Base-by-base conservation (phyloP, 371 early-diverging fungal species). In the Rhizopus sp. region DNA sequence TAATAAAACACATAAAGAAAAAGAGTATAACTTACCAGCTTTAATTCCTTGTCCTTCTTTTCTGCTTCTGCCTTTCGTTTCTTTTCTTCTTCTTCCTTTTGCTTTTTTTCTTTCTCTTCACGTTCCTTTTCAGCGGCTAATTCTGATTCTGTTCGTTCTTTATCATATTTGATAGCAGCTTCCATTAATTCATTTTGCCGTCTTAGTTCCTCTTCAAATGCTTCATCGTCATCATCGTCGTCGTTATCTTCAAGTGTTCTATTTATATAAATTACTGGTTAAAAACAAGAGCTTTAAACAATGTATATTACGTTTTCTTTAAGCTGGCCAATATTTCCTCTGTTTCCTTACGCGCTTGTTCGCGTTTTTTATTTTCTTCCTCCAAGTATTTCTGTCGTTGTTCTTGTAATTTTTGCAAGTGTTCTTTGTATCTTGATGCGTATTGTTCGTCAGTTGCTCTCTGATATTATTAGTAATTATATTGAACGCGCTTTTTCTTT, bases 21-120 rank as follows among this genome's bases (percentile, higher is more conserved):
- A 1, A 33, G 32, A 23, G 46, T 7, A 9, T 46, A 29, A 23
- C 30, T 47, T 30, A 48, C 44, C 4, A 41, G 16, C 12, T 53
- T 53, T 16, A 29, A 30, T 38, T 61, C 60, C 30, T 61, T 59
- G 52, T 67, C 64, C 39, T 66, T 55, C 41, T 60, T 57, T 12
- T 64, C 62, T 38, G 58, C 66, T 42, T 59, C 63, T 50, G 66
- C 45, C 45, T 74, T 57, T 47, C 44, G 17, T 39, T 29, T 50
- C 35, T 40, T 39, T 40, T 45, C 57, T 16, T 70, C 44, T 23
- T 60, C 64, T 33, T 57, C 55, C 23, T 59, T 38, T 9, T 59
- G 55, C 13, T 58, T 47, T 33, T 61, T 57, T 29, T 46, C 60
- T 34, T 57, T 51, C 7, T 63, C 59, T 17, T 30, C 54, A 13